These are phyloP conservation scores for Jamesozyma piceae DNA, from an alignment of 805 yeast species.

Conservation along the genomic window DNA sequence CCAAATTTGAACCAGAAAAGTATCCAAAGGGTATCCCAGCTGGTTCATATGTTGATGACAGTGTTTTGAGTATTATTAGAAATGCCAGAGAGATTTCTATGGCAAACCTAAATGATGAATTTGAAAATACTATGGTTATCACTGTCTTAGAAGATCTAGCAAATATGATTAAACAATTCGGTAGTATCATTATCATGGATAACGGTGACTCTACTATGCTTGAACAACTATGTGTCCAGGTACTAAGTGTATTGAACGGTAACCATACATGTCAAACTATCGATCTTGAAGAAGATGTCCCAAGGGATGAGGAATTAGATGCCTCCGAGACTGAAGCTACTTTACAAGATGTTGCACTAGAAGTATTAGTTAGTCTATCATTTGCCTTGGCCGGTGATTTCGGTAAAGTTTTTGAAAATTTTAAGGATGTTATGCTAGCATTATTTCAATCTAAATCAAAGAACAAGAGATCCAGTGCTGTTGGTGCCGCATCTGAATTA, in stretches of 20 bases:
- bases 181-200: constrained; percentile 59
- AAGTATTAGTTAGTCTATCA: constrained; percentile 71
- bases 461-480: constrained; percentile 70
- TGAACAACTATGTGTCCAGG: constrained; percentile 59
- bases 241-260: constrained; percentile 66
- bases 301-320: constrained; percentile 46
- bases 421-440: constrained; percentile 52
- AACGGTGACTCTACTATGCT: constrained; percentile 47
- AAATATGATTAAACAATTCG: constrained; percentile 59
- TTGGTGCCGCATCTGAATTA: constrained; percentile 88
- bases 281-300: constrained; percentile 56
- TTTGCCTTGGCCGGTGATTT: constrained; percentile 74
- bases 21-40: constrained; percentile 59
- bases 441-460: constrained; percentile 54
- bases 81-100: constrained; percentile 61
- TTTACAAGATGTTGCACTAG: constrained; percentile 75
- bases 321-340: constrained; percentile 56
- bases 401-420: constrained; percentile 57
- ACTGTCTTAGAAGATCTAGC: constrained; percentile 65
- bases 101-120: constrained; percentile 62
- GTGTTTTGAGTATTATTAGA: constrained; percentile 49
- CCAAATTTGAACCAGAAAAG: constrained; percentile 39
- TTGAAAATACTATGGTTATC: constrained; percentile 73
- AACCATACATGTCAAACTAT: constrained; percentile 77
- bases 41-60: constrained; percentile 49